phyloP scores from a whole-genome alignment of 1,139 yeast genomes.

The Scheffersomyces illinoinensis region DNA sequence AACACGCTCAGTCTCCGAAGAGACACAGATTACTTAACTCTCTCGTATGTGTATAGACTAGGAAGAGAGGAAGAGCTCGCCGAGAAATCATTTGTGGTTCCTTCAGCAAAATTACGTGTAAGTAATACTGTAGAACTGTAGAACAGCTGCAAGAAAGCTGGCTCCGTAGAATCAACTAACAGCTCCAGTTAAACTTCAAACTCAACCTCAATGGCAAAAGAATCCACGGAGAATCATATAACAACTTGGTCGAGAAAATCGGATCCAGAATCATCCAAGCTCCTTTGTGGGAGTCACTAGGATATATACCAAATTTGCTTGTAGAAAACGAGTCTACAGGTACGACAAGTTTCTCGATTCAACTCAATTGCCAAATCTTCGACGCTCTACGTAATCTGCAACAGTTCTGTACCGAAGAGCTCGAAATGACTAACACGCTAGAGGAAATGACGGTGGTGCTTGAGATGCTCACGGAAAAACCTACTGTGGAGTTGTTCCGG shows the following conservation, averaged over 20 bases:
- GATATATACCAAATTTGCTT: constrained; percentile 13
- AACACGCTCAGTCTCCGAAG: constrained; percentile 7
- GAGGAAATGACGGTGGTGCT: constrained; percentile 12
- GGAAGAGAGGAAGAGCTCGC: neutral
- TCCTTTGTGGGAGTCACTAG: constrained; percentile 19
- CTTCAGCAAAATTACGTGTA: neutral
- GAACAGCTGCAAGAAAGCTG: neutral
- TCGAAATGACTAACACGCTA: constrained; percentile 3
- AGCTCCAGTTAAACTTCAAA: constrained; percentile 9
- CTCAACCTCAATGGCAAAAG: constrained; percentile 15
- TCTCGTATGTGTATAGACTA: constrained; percentile 7
- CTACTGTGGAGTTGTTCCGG: constrained; percentile 9
- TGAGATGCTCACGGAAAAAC: constrained; percentile 11
- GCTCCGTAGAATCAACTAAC: neutral
- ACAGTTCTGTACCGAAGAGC: constrained; percentile 5
- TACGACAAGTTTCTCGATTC: constrained; percentile 8
- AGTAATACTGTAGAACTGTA: neutral
- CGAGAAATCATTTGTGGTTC: neutral
- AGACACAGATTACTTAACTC: constrained; percentile 12
- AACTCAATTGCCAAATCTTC: constrained; percentile 22
- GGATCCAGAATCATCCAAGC: constrained; percentile 9
- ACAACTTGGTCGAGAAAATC: constrained; percentile 12
- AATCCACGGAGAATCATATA: constrained; percentile 11
- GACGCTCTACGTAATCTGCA: constrained; percentile 11
- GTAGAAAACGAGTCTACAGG: constrained; percentile 5